Conservation (phyloP, 148 eudicot genomes). For the Chenopodium formosanum region DNA sequence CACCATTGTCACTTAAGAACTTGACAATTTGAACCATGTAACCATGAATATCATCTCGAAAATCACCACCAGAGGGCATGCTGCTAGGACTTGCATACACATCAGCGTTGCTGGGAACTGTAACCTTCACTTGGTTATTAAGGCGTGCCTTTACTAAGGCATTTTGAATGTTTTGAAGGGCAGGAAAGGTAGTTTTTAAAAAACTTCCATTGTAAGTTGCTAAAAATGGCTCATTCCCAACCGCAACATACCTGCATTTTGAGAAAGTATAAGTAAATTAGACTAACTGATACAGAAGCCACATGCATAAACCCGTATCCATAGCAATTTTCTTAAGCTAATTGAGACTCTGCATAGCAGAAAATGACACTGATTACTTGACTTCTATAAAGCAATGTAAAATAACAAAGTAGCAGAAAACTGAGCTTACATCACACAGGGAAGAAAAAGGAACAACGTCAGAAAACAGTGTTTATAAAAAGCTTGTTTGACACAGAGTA, state of each 20-base stretch:
- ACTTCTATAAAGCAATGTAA: not conserved
- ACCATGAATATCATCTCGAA: conserved; percentile 63
- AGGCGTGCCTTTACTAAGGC: conserved; percentile 73
- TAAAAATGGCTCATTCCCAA: conserved; percentile 90
- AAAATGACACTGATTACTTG: not conserved
- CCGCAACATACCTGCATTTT: conserved; percentile 74
- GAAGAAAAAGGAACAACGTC: not conserved
- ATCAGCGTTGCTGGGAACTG: conserved; percentile 75
- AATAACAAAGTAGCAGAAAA: not conserved
- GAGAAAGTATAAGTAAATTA: not conserved
- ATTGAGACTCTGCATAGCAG: not conserved
- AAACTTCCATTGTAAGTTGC: conserved; percentile 78
- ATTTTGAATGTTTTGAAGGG: conserved; percentile 70
- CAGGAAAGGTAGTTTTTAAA: conserved; percentile 74
- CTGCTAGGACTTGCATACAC: conserved; percentile 51
- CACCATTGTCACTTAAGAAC: conserved; percentile 53
- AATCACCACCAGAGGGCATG: conserved; percentile 76
- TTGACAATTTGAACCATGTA: conserved; percentile 62
- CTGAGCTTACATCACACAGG: not conserved
- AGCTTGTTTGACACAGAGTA: not conserved
- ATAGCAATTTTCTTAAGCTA: not conserved
- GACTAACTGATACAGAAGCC: not conserved
- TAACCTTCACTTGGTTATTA: conserved; percentile 62
- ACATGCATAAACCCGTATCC: not conserved
- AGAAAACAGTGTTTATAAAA: not conserved